Evolutionary conservation across 768 basidiomycete genomes (phyloP).

Genomic region (Xerocomus brunneocitrinus): DNA sequence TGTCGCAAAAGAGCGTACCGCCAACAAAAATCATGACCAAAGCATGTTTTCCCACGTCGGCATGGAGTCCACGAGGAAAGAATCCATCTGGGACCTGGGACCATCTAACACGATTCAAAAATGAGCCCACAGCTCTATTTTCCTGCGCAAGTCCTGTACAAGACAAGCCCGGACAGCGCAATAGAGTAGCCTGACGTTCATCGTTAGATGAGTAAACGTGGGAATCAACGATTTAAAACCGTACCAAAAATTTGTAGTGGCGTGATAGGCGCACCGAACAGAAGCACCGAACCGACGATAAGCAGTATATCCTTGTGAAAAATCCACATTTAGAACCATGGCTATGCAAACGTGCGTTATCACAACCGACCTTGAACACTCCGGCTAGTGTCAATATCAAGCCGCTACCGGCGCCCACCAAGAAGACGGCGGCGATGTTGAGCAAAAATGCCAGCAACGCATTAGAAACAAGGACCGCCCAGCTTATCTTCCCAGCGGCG

Average conservation of each 20-base stretch:
- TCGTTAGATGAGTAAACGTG: not conserved
- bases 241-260: constrained; percentile 79
- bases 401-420: constrained; percentile 84
- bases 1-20: not conserved
- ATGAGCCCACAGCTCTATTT: constrained; percentile 36
- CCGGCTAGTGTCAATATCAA: constrained; percentile 90
- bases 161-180: constrained; percentile 76
- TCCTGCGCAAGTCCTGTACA: constrained; percentile 75
- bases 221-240: constrained; percentile 14
- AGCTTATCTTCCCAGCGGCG: constrained; percentile 48
- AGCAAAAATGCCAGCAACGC: constrained; percentile 83
- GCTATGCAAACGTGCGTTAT: not conserved
- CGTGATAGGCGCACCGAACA: constrained; percentile 79
- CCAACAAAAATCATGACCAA: not conserved
- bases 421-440: constrained; percentile 91
- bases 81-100: not conserved
- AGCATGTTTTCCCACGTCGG: not conserved
- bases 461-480: constrained; percentile 72
- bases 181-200: constrained; percentile 68
- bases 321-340: constrained; percentile 9
- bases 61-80: not conserved
- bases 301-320: constrained; percentile 79
- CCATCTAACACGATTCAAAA: not conserved
- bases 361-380: constrained; percentile 71
- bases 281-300: constrained; percentile 82